Percentiles rank a stretch among this genome's conserved stretches.
These are phyloP conservation scores for Sarocladium kiliense DNA, from an alignment of 2,329 filamentous ascomycete species.

Conservation along the genomic window DNA sequence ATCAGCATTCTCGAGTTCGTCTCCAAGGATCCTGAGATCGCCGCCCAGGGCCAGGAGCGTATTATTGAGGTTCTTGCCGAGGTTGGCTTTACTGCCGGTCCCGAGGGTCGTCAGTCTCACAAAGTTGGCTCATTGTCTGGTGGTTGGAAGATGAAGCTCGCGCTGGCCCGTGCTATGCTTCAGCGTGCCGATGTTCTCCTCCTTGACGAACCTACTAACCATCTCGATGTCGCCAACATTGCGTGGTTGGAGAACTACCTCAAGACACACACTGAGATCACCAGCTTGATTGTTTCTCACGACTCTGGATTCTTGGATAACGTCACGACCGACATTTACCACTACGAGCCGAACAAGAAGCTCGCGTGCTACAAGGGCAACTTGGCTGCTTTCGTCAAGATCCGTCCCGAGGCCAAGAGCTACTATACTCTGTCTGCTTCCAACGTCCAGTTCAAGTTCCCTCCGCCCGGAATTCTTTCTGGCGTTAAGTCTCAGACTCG, in stretches of 20 bases:
- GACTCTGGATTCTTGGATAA: constrained; percentile 96
- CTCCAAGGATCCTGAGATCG: constrained; percentile 80
- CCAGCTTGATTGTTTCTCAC: constrained; percentile 95
- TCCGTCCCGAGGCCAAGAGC: constrained; percentile 90
- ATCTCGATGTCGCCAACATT: constrained; percentile 93
- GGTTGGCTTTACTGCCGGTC: constrained; percentile 89
- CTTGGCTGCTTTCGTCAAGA: constrained; percentile 75
- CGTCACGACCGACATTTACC: constrained; percentile 97
- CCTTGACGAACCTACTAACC: constrained; percentile 98
- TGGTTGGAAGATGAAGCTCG: constrained; percentile 99
- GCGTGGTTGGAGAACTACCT: constrained; percentile 95
- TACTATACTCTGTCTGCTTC: constrained; percentile 94
- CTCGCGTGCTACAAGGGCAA: constrained; percentile 81
- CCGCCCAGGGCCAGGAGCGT: constrained; percentile 69
- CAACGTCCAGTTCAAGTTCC: constrained; percentile 95
- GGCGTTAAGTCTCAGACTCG: constrained; percentile 94
- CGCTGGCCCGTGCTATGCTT: constrained; percentile 91
- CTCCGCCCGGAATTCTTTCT: constrained; percentile 85
- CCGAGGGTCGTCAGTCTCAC: constrained; percentile 81
- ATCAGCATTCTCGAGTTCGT: constrained; percentile 94
- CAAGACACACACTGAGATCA: constrained; percentile 93
- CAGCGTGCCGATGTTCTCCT: constrained; percentile 94
- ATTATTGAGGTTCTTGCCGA: constrained; percentile 81
- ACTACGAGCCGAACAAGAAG: constrained; percentile 96
- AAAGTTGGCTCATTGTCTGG: constrained; percentile 92